Evolutionary conservation across 106 monocot species (phyloP), one percentile per base, ranked within the genome.

Genomic region (Amphibolis antarctica): DNA sequence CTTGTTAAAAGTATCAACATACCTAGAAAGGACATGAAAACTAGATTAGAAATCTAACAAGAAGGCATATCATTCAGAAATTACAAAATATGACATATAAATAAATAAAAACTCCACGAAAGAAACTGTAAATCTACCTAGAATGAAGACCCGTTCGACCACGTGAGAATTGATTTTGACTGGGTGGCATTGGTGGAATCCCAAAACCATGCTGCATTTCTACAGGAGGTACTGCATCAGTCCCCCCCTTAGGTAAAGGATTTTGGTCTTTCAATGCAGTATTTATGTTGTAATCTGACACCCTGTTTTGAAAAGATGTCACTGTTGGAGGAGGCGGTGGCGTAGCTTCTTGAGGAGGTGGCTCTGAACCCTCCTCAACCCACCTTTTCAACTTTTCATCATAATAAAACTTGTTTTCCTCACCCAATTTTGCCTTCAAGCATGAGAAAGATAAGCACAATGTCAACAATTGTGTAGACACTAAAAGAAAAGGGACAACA

Each of bases 1-100:
- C 30, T 90, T 87, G 73, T 98, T 90, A 68, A 90, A 98, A 15
- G 96, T 98, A 75, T 98, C 96, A n/a, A 98, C 96, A 63, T 98
- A 98, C 63, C 96, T 86, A 55, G n/a, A 50, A 25, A 19, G 24
- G 64, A 61, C 64, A 10, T 1, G 12, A 19, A 53, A 28, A n/a
- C 60, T 12, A 22, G 29, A 29, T 58, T 28, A 58, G 28, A 12
- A 58, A 29, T 1, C 27, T 23, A 27, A 0, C 24, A 12, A 29
- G 4, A n/a, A n/a, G n/a, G n/a, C n/a, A n/a, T 20, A 53, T 23
- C 22, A 53, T 53, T 19, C 53, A 53, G n/a, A 58, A 58, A 27
- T n/a, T 28, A 22, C 6, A 0, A 14, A 58, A 28, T n/a, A 27
- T 28, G 14, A 29, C 0, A 12, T 10, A 58, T 17, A n/a, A n/a